These are phyloP conservation scores for Diospyros kaki DNA, from an alignment of 148 eudicot species.

Conservation along the genomic window DNA sequence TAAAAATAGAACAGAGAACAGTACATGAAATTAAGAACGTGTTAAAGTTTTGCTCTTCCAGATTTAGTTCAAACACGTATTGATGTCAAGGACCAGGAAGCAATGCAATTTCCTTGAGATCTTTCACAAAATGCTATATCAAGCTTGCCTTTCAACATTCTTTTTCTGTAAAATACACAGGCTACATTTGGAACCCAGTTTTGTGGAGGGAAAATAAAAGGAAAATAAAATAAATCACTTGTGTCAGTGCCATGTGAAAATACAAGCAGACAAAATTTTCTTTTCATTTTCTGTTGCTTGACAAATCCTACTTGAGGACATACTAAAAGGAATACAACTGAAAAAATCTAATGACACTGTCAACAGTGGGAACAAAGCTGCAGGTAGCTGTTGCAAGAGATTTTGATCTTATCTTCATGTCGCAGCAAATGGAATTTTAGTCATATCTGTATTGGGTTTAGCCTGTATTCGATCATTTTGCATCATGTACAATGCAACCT, in stretches of 20 bases:
- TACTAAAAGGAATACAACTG: not conserved
- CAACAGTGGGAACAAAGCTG: not conserved
- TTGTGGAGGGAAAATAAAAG: too few relatives aligned
- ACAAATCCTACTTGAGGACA: too few relatives aligned
- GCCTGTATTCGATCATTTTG: not conserved
- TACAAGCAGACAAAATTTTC: too few relatives aligned
- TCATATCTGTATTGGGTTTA: not conserved
- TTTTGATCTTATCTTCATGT: not conserved
- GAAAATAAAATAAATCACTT: too few relatives aligned
- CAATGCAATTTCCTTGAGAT: not conserved
- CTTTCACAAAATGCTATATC: not conserved
- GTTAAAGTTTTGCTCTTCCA: too few relatives aligned
- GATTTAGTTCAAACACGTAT: too few relatives aligned
- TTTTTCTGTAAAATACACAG: not conserved
- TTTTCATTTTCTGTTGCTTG: too few relatives aligned
- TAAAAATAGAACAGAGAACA: not conserved
- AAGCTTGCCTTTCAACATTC: not conserved
- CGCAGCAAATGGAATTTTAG: not conserved
- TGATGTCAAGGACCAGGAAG: not conserved
- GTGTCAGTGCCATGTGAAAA: too few relatives aligned
- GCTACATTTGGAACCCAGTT: too few relatives aligned
- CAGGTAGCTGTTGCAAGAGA: not conserved
- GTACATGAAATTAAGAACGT: too few relatives aligned
- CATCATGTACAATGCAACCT: not conserved
- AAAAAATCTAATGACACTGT: not conserved